Evolutionary conservation across 2,329 filamentous ascomycete genomes (phyloP), one percentile per base, ranked within the genome.

Genomic region (Beauveria sp.): DNA sequence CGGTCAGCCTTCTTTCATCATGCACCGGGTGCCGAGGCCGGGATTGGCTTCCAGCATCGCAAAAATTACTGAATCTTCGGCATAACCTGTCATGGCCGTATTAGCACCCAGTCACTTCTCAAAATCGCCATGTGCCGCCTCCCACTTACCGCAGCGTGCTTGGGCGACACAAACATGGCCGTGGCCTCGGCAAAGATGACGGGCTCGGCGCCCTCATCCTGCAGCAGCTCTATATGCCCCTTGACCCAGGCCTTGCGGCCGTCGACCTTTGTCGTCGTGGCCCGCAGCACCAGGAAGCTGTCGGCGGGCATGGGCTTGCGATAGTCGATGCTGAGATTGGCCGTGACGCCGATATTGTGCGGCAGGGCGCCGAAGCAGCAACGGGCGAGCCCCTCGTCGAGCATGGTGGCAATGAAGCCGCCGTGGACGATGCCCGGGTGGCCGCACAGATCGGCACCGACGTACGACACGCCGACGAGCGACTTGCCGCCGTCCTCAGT

Each of bases 221-320:
- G 83, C 63, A 98, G 75, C 60, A 90, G 87, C 81, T 96, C 92
- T 68, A 98, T 87, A 67, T 85, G 84, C 1, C 91, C 95, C 75
- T 90, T 88, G 1, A 97, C 91, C 91, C 91, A 97, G 14, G 92
- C 93, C 78, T 98, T 98, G 64, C 95, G 82, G 1, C 95, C 93
- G 71, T 98, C 92, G 1, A 93, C 89, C 77, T 89, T 93, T 10
- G 84, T 87, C 22, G 93, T 96, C 71, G 86, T 84, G 4, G 91
- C 93, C 64, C 84, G 82, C 62, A 99, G 76, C 49, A 96, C 90
- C 34, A 96, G 78, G 70, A 89, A 95, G 63, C 84, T 83, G 24
- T 85, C 84, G 6, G 92, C 91, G 68, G 83, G 85, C 50, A 89
- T 88, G 5, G 95, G 95, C 64, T 85, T 86, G 68, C 88, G 86